Percentiles rank a stretch among this genome's conserved stretches.
Conservation (phyloP, 2,329 filamentous ascomycete genomes). For the Ophiostoma angusticollis region DNA sequence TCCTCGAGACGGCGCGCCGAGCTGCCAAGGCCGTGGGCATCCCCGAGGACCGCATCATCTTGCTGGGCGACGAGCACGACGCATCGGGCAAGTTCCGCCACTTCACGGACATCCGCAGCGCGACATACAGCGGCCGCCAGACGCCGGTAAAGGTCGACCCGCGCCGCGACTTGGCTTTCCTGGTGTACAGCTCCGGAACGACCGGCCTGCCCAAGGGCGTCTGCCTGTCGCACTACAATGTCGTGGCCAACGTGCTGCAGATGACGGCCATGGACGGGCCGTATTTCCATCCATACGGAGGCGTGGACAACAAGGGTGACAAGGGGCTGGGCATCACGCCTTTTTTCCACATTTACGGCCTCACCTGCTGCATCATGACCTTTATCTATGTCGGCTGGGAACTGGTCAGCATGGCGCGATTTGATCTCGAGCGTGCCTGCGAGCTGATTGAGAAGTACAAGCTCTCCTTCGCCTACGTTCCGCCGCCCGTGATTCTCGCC, state of each 20-base stretch:
- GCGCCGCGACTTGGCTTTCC: conserved; percentile 61
- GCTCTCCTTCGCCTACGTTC: conserved; percentile 69
- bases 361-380: conserved; percentile 61
- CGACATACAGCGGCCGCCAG: conserved; percentile 39
- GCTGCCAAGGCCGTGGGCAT: conserved; percentile 62
- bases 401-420: conserved; percentile 62
- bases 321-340: conserved; percentile 67
- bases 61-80: conserved; percentile 60
- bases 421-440: conserved; percentile 72
- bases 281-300: conserved; percentile 44
- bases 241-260: conserved; percentile 61
- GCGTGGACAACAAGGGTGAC: conserved; percentile 51
- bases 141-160: conserved; percentile 39
- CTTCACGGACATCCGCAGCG: conserved; percentile 50
- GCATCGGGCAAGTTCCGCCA: conserved; percentile 49
- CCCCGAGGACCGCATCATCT: conserved; percentile 55
- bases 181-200: conserved; percentile 83
- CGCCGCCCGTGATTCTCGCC: conserved; percentile 70
- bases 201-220: conserved; percentile 89
- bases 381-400: conserved; percentile 52
- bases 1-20: conserved; percentile 49
- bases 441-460: conserved; percentile 58
- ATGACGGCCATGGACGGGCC: conserved; percentile 37
- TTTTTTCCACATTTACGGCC: conserved; percentile 83
- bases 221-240: conserved; percentile 70